A percentile compares a stretch with the other conserved stretches of the same genome.
phyloP scores from a whole-genome alignment of 768 basidiomycete species.

The Suillus fuscotomentosus region DNA sequence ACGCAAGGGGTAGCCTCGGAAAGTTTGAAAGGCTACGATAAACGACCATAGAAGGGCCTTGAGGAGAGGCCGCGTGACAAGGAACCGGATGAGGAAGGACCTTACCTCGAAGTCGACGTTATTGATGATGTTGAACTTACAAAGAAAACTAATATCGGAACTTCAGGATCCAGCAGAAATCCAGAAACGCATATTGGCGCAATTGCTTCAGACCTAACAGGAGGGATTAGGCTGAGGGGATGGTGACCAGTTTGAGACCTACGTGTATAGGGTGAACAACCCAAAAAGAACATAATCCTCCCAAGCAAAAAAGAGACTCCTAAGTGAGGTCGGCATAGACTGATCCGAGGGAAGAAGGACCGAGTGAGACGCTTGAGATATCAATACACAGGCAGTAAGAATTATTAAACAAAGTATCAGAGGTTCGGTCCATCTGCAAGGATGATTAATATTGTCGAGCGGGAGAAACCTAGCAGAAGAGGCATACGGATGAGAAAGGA shows the following conservation, averaged over 20 bases:
- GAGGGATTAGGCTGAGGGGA: slow-evolving; percentile 1
- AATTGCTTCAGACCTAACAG: slow-evolving; percentile 70
- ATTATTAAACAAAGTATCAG: slow-evolving; percentile 81
- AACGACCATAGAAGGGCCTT: slow-evolving; percentile 40
- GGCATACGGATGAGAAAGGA: slow-evolving; percentile 72
- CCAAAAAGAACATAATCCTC: slow-evolving; percentile 85
- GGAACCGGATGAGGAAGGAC: slow-evolving; percentile 28
- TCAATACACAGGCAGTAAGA: slow-evolving; percentile 76
- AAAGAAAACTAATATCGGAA: slow-evolving; percentile 52
- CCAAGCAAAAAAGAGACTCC: slow-evolving; percentile 86
- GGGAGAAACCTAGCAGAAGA: background rate
- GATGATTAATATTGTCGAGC: slow-evolving; percentile 1
- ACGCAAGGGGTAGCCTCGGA: slow-evolving; percentile 23
- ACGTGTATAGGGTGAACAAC: slow-evolving; percentile 87
- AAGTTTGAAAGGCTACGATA: slow-evolving; percentile 57
- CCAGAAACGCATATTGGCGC: slow-evolving; percentile 90
- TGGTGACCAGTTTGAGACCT: slow-evolving; percentile 28
- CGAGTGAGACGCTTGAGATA: slow-evolving; percentile 71
- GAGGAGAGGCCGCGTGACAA: slow-evolving; percentile 46
- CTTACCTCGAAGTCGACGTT: slow-evolving; percentile 23
- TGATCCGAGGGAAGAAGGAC: slow-evolving; percentile 49
- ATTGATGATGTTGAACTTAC: slow-evolving; percentile 35
- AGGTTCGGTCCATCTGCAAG: slow-evolving; percentile 80
- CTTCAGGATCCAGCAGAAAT: slow-evolving; percentile 81
- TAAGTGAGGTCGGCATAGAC: slow-evolving; percentile 40